Conservation (phyloP, 108 stramenopile genomes). For the Nitzschia inconspicua region DNA sequence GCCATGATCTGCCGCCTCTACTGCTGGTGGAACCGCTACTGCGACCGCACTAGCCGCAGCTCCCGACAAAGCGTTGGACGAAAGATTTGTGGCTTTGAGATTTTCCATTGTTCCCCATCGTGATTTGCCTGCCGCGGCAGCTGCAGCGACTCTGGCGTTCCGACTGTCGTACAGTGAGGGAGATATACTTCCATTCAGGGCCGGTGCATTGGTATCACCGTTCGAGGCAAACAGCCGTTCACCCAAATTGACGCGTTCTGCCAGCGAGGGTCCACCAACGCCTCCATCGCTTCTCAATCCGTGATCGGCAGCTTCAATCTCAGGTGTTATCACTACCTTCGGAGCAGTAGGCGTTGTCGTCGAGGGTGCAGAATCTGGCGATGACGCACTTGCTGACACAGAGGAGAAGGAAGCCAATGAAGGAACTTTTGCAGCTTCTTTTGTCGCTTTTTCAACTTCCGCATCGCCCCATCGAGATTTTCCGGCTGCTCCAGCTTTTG, state of each 20-base stretch:
- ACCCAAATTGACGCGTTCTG: conserved; percentile 48
- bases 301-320: conserved; percentile 54
- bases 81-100: conserved; percentile 6
- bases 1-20: conserved; percentile 53
- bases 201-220: conserved; percentile 2
- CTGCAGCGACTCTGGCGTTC: conserved; percentile 42
- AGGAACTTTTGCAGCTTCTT: not conserved
- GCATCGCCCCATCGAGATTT: conserved; percentile 66
- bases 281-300: conserved; percentile 57
- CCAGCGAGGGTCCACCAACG: conserved; percentile 47
- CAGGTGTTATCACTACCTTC: conserved; percentile 4
- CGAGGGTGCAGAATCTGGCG: not conserved
- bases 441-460: conserved; percentile 37
- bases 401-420: not conserved
- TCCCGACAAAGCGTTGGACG: not conserved
- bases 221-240: conserved; percentile 11
- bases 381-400: not conserved
- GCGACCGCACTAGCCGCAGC: not conserved
- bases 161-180: conserved; percentile 20
- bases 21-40: conserved; percentile 28
- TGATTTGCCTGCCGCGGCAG: conserved; percentile 54
- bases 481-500: conserved; percentile 41
- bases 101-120: conserved; percentile 65
- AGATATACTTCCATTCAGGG: not conserved
- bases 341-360: not conserved